Conservation (phyloP, 441 rosid species). For the Erysimum pusillum region DNA sequence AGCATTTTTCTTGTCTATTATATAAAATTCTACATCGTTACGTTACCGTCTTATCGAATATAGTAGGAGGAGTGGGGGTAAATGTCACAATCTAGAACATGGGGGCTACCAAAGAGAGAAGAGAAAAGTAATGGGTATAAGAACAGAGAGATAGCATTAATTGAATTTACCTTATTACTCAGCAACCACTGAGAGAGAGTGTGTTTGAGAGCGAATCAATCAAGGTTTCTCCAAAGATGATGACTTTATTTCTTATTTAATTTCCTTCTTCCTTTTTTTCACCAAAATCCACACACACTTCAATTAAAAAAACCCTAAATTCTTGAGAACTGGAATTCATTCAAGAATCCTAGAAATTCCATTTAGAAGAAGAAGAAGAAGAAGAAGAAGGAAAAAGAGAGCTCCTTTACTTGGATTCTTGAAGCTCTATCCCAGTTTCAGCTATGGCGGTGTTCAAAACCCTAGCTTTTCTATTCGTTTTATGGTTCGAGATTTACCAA, state of each 20-base stretch:
- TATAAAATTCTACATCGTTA: background rate
- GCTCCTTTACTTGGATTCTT: slow-evolving; percentile 22
- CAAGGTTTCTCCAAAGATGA: slow-evolving; percentile 35
- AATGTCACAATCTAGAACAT: slow-evolving; percentile 46
- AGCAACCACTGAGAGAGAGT: slow-evolving; percentile 42
- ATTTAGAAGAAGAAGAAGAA: slow-evolving; percentile 10
- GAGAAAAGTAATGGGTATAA: slow-evolving; percentile 36
- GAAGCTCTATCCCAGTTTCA: slow-evolving; percentile 42
- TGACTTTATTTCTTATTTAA: slow-evolving; percentile 36
- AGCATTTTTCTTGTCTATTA: background rate
- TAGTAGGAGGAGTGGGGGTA: slow-evolving; percentile 28
- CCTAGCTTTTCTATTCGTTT: slow-evolving; percentile 48
- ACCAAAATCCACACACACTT: slow-evolving; percentile 41
- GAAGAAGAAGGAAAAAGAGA: slow-evolving; percentile 18
- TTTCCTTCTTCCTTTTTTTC: slow-evolving; percentile 39
- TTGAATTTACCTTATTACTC: slow-evolving; percentile 37
- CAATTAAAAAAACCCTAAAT: slow-evolving; percentile 9
- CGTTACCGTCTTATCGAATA: background rate
- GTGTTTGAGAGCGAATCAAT: slow-evolving; percentile 38
- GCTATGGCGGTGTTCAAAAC: slow-evolving; percentile 59
- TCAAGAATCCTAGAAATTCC: slow-evolving; percentile 57
- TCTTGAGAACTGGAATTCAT: slow-evolving; percentile 57
- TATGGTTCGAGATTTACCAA: slow-evolving; percentile 47
- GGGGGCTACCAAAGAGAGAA: slow-evolving; percentile 35
- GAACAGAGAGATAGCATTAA: slow-evolving; percentile 44